Base-by-base conservation (phyloP, 2,329 filamentous ascomycete species). In the Herpotrichia juniperi region DNA sequence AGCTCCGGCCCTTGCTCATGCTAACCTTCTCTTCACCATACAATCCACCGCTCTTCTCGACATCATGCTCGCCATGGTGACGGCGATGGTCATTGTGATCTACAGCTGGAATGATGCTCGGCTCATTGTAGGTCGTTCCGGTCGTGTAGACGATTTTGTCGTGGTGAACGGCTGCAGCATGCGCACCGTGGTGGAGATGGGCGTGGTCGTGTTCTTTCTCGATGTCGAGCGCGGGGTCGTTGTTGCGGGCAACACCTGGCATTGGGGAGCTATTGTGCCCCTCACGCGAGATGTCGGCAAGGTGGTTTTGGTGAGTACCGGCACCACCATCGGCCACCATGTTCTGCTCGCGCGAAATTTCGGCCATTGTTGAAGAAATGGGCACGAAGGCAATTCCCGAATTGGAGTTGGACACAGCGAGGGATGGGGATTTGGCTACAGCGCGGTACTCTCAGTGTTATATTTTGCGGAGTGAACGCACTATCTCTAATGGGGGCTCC, bases 21-120 rank as follows among this genome's bases (percentile, higher is more conserved):
- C 71, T 73, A 50, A 71, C 72, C 60, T 79, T 78, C 49, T 78
- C 76, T 59, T 78, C 71, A 34, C 71, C 69, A 40, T 71, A 66
- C 42, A 68, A 57, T 2, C 61, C 66, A 43, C 63, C 69, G 2
- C 61, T 61, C 56, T 75, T 74, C 53, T 72, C 73, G 24, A 72
- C 57, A 42, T 66, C 66, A 30, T 63, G 60, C 11, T 62, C 57
- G 42, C 53, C 51, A 42, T 55, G 57, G 34, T 55, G 58, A 16
- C 70, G 68, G 40, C 71, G 63, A 46, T 77, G 74, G 59, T 79
- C 77, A 43, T 78, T 73, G 4, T 75, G 72, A 35, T 69, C 55
- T 12, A 54, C 53, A 4, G 57, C 42, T 5, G 69, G 65, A 24
- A 74, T 66, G 12, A 64, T 61, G 50, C 61, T 59, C 44, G 63